Percentiles rank a stretch among this genome's conserved stretches.
These are phyloP conservation scores for Mucor irregularis DNA, from an alignment of 371 early-diverging fungal genomes.

Conservation along the genomic window DNA sequence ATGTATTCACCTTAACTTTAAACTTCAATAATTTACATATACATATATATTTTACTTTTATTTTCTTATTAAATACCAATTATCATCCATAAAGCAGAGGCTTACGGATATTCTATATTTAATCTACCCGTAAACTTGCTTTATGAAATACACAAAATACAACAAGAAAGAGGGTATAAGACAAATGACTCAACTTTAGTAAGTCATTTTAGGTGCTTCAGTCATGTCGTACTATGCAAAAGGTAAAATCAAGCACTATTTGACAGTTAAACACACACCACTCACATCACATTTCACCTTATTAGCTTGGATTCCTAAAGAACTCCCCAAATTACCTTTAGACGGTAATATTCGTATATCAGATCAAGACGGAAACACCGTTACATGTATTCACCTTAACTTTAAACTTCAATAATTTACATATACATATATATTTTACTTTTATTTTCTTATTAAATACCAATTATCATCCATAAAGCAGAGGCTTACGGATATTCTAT, in stretches of 20 bases:
- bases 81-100: constrained; percentile 11
- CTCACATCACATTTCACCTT: background rate
- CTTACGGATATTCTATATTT: background rate
- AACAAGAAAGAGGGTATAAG: background rate
- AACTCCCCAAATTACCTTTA: constrained; percentile 46
- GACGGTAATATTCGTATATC: constrained; percentile 42
- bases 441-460: background rate
- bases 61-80: too few relatives aligned
- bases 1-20: constrained; percentile 36
- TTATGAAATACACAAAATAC: background rate
- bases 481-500: constrained; percentile 3
- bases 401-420: constrained; percentile 24
- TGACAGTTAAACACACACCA: background rate
- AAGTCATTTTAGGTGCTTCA: constrained; percentile 35
- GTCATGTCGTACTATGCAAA: constrained; percentile 35
- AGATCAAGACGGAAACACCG: constrained; percentile 39
- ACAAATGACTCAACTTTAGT: too few relatives aligned
- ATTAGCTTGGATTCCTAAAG: constrained; percentile 48
- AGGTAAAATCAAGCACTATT: constrained; percentile 22
- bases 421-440: background rate
- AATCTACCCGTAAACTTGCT: constrained; percentile 4
- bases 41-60: background rate
- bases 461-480: constrained; percentile 7
- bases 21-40: constrained; percentile 21
- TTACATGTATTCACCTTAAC: constrained; percentile 45